phyloP scores from a whole-genome alignment of 2,329 filamentous ascomycete genomes.

The Penicillium sp. region DNA sequence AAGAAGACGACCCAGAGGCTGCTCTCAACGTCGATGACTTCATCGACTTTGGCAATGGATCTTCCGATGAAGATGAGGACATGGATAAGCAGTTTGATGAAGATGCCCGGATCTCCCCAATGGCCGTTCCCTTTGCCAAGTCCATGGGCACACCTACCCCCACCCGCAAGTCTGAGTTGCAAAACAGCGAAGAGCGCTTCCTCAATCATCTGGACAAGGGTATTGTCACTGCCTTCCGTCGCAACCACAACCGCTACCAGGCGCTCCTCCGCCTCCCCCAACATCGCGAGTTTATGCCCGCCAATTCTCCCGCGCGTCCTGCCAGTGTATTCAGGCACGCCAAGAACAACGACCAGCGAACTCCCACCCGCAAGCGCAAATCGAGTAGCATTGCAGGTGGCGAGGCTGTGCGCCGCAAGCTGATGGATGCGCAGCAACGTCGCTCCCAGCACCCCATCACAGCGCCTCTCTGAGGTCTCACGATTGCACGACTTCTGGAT shows the following conservation, averaged over 20 bases:
- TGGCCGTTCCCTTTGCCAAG: constrained; percentile 48
- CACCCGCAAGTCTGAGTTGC: constrained; percentile 32
- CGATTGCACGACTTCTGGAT: constrained; percentile 23
- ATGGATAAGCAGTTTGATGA: constrained; percentile 53
- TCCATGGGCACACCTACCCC: constrained; percentile 36
- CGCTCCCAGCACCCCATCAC: constrained; percentile 40
- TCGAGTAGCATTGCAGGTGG: constrained; percentile 38
- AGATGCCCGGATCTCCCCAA: constrained; percentile 42
- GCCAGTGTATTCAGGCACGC: constrained; percentile 46
- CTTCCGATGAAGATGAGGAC: constrained; percentile 56
- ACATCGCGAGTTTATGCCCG: constrained; percentile 46
- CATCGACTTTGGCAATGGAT: constrained; percentile 62
- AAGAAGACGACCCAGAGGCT: constrained; percentile 63
- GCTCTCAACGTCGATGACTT: constrained; percentile 68
- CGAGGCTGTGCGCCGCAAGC: constrained; percentile 45
- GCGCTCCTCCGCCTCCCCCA: constrained; percentile 49
- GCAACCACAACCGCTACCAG: constrained; percentile 53
- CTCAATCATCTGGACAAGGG: constrained; percentile 67
- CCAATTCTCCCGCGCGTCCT: constrained; percentile 43
- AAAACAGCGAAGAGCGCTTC: constrained; percentile 49
- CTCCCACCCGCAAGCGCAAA: constrained; percentile 43
- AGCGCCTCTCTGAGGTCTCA: constrained; percentile 2
- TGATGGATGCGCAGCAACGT: constrained; percentile 42
- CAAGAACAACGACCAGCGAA: constrained; percentile 39
- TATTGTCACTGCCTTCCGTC: constrained; percentile 75